A percentile compares a stretch with the other conserved stretches of the same genome.
Conservation (phyloP, 768 basidiomycete species). For the Dentipellis fragilis region DNA sequence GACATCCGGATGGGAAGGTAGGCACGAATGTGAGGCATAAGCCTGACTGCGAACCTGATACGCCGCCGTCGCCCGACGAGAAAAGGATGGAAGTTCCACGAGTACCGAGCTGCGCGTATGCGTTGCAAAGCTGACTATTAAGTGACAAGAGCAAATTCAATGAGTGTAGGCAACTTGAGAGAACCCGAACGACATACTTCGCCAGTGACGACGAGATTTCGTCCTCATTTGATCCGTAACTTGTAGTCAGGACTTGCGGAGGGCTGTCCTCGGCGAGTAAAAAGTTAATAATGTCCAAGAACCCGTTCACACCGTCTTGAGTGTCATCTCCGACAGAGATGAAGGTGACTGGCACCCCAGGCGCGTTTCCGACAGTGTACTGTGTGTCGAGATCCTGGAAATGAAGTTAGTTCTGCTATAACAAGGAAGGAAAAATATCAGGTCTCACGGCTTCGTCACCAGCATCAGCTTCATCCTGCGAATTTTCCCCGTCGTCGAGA, state of each 20-base stretch:
- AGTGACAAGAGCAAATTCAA: background rate
- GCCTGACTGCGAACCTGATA: conserved; percentile 9
- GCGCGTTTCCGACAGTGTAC: conserved; percentile 14
- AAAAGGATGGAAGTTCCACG: conserved; percentile 11
- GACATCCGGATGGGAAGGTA: conserved; percentile 16
- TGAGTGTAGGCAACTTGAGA: background rate
- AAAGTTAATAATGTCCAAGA: conserved; percentile 12
- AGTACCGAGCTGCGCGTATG: conserved; percentile 9
- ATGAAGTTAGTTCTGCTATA: background rate
- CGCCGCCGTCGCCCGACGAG: conserved; percentile 15
- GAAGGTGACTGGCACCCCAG: conserved; percentile 16
- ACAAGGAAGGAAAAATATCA: background rate
- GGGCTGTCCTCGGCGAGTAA: conserved; percentile 4
- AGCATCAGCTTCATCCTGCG: conserved; percentile 5
- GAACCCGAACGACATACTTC: background rate
- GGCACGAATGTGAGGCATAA: conserved; percentile 11
- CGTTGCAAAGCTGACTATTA: conserved; percentile 9
- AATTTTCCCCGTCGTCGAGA: conserved; percentile 15
- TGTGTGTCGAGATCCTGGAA: conserved; percentile 2
- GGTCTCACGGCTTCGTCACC: conserved; percentile 15
- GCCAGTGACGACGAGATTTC: background rate
- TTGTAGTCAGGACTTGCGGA: conserved; percentile 10
- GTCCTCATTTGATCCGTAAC: conserved; percentile 6
- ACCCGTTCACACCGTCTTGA: conserved; percentile 13
- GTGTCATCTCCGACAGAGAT: conserved; percentile 17